Percentiles rank a stretch among this genome's conserved stretches.
These are phyloP conservation scores for Huntiella omanensis DNA, from an alignment of 2,329 filamentous ascomycete species.

Conservation along the genomic window DNA sequence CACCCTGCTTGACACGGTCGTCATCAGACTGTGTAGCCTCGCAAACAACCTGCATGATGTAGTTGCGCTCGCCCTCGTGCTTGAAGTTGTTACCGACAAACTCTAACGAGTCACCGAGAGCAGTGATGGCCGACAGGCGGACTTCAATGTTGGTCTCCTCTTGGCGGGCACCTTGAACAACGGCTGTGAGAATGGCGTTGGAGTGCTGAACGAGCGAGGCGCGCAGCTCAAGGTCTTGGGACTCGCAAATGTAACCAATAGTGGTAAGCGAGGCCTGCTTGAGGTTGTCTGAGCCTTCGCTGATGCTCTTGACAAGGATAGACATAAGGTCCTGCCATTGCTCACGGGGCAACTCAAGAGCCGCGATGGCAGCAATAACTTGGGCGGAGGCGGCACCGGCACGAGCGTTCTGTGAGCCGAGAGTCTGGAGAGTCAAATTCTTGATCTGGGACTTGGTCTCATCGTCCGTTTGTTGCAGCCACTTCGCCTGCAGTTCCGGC, in stretches of 20 bases:
- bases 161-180: conserved; percentile 92
- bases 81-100: conserved; percentile 98
- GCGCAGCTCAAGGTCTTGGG: conserved; percentile 71
- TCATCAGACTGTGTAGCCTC: conserved; percentile 93
- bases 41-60: conserved; percentile 99
- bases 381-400: conserved; percentile 82
- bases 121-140: conserved; percentile 78
- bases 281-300: conserved; percentile 64
- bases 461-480: conserved; percentile 65
- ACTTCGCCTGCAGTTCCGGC: conserved; percentile 82
- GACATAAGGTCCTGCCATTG: conserved; percentile 90
- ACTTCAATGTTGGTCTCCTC: conserved; percentile 88
- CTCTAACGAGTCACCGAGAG: conserved; percentile 87
- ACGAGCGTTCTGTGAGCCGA: conserved; percentile 59
- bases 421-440: conserved; percentile 71
- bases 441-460: conserved; percentile 79
- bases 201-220: conserved; percentile 69
- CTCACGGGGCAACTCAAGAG: conserved; percentile 80
- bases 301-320: conserved; percentile 79
- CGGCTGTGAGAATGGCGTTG: conserved; percentile 92
- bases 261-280: conserved; percentile 89
- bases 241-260: conserved; percentile 98
- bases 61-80: conserved; percentile 96
- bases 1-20: conserved; percentile 78
- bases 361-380: conserved; percentile 85